Evolutionary conservation across 75 land plant genomes (phyloP), one percentile per base, ranked within the genome.

Genomic region (Pinus tabuliformis): DNA sequence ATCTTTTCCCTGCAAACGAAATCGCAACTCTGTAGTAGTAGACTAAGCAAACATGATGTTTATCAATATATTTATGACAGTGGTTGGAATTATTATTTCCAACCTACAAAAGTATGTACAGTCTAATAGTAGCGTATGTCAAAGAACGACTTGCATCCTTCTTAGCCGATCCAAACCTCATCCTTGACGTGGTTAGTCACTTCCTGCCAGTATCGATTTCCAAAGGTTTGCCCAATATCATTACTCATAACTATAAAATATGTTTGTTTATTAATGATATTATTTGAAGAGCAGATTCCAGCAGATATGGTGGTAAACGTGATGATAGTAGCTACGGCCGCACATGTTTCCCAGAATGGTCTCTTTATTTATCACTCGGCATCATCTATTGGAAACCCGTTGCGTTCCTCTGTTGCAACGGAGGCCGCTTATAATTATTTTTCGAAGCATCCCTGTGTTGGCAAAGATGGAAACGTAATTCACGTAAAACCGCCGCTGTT

Each of bases 301-400:
- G 95, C 83, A 22, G 95, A 92, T 76, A 84, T 92, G 90, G 95
- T 92, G 2, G 92, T 83, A 30, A 92, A 92, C 79, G 84, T 92
- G 3, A 86, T 88, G 73, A 58, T 92, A n/a, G 90, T 84, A 20
- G 80, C 86, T 57, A 86, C 90, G 83, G 89, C 82, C 15, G 76
- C 76, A 49, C 84, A 88, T 79, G 81, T 75, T 15, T 18, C 78
- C 54, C 81, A 77, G 33, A 56, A 82, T 7, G 82, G 83, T n/a
- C 60, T 84, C 1, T 62, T 64, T 21, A 81, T 90, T 20, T 92
- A 92, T 71, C 92, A 90, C 30, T 79, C 88, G n/a, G 85, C 87
- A 17, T 88, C 92, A 6, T 92, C 95, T 15, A 80, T 84, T 16
- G 81, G 82, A 66, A 90, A 88, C 56, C 95, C 95, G 21, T 56